Evolutionary conservation across 345 rosid genomes (phyloP).

Genomic region (Punica granatum): DNA sequence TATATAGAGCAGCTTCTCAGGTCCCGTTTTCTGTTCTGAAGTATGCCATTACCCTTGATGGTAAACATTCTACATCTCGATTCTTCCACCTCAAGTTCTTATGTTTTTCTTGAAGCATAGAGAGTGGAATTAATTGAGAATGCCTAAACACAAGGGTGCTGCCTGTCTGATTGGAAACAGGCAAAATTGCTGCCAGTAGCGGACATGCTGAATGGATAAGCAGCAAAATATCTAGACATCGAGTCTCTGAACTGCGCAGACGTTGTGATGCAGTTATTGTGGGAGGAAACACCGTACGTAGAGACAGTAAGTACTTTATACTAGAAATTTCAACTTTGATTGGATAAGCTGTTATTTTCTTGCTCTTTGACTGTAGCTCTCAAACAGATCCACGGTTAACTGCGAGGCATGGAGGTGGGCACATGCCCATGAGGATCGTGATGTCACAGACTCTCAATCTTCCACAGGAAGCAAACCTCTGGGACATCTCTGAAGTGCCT

Average conservation of each 20-base stretch:
- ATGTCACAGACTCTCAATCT: constrained; percentile 76
- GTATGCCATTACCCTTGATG: constrained; percentile 98
- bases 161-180: constrained; percentile 26
- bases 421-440: constrained; percentile 76
- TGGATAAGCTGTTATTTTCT: not conserved
- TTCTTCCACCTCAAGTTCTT: not conserved
- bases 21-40: constrained; percentile 88
- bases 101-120: not conserved
- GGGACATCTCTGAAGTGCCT: constrained; percentile 76
- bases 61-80: constrained; percentile 27
- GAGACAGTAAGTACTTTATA: constrained; percentile 51
- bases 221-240: constrained; percentile 64
- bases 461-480: constrained; percentile 81
- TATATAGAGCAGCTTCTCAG: constrained; percentile 70
- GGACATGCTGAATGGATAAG: constrained; percentile 98
- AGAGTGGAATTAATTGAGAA: not conserved
- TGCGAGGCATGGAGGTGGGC: constrained; percentile 87
- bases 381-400: constrained; percentile 75
- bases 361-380: constrained; percentile 6
- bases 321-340: constrained; percentile 3
- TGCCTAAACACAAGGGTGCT: not conserved
- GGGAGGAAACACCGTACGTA: constrained; percentile 87
- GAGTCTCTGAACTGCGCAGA: constrained; percentile 80
- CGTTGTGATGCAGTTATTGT: constrained; percentile 85
- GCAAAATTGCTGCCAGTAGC: constrained; percentile 87